A percentile compares a stretch with the other conserved stretches of the same genome.
Evolutionary conservation across 2,329 filamentous ascomycete genomes (phyloP).

Genomic region (Paecilomyces variotii): DNA sequence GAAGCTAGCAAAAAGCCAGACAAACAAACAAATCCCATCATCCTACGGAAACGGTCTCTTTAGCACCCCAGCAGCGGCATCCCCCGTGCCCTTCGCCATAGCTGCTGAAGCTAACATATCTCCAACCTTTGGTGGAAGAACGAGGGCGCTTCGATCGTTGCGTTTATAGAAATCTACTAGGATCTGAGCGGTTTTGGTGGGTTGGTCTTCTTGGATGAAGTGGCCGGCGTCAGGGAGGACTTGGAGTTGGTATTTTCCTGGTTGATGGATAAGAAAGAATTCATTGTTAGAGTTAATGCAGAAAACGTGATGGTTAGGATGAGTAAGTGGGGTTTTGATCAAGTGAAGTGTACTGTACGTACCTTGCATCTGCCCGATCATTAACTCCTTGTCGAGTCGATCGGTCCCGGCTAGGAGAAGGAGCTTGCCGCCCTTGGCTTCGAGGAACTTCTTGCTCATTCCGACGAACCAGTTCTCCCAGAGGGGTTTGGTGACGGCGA

Average conservation of each 20-base stretch:
- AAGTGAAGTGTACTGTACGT: constrained; percentile 13
- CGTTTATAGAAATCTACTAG: constrained; percentile 85
- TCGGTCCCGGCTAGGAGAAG: constrained; percentile 83
- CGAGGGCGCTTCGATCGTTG: constrained; percentile 77
- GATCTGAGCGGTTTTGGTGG: constrained; percentile 77
- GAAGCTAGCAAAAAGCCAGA: neutral
- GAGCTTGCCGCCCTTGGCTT: constrained; percentile 72
- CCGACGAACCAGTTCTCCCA: constrained; percentile 94
- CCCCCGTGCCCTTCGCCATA: constrained; percentile 28
- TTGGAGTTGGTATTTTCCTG: constrained; percentile 83
- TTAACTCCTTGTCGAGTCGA: constrained; percentile 80
- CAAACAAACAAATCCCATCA: neutral
- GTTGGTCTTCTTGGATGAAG: constrained; percentile 92
- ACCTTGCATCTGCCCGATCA: constrained; percentile 97
- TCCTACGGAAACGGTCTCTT: neutral
- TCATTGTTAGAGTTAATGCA: neutral
- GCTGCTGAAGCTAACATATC: constrained; percentile 48
- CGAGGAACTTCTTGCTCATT: constrained; percentile 79
- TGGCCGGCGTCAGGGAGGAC: constrained; percentile 93
- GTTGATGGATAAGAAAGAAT: neutral
- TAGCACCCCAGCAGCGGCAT: neutral
- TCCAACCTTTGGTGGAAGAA: constrained; percentile 86
- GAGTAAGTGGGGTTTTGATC: too few relatives aligned
- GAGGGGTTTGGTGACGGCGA: constrained; percentile 75
- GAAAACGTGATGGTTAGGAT: neutral